These are phyloP conservation scores for Candida gorgasii DNA, from an alignment of 805 yeast genomes.

Conservation along the genomic window DNA sequence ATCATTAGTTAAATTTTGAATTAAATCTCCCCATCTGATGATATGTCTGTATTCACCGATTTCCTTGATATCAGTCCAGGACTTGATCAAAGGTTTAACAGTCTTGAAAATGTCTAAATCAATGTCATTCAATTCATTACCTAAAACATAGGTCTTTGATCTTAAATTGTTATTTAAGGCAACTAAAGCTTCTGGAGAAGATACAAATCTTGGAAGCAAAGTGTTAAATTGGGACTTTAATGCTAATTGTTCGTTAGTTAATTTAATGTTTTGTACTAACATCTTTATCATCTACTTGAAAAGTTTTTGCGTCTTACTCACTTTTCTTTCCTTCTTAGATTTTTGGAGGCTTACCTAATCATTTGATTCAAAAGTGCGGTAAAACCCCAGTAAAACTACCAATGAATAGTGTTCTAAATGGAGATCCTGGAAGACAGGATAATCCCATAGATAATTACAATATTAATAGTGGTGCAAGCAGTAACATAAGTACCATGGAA, in stretches of 20 bases:
- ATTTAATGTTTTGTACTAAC: conserved; percentile 14
- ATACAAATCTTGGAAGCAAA: conserved; percentile 55
- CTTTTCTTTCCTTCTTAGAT: too few relatives aligned
- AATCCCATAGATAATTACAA: background rate
- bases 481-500: background rate
- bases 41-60: conserved; percentile 75
- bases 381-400: background rate
- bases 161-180: conserved; percentile 70
- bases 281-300: conserved; percentile 10
- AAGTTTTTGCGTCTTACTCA: conserved; percentile 6
- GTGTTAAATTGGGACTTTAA: conserved; percentile 78
- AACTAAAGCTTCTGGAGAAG: conserved; percentile 37
- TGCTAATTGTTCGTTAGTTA: conserved; percentile 57
- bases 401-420: conserved; percentile 6
- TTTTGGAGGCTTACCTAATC: conserved; percentile 1
- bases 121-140: conserved; percentile 63
- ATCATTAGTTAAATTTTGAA: conserved; percentile 63
- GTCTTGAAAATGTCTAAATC: conserved; percentile 72
- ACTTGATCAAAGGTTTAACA: conserved; percentile 59
- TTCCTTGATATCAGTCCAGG: conserved; percentile 55
- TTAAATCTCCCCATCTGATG: conserved; percentile 87
- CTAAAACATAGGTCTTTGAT: conserved; percentile 68
- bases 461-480: background rate
- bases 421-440: background rate
- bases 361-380: background rate